Evolutionary conservation across 2,329 filamentous ascomycete genomes (phyloP).

Genomic region (Parasarocladium wereldwijsianum): DNA sequence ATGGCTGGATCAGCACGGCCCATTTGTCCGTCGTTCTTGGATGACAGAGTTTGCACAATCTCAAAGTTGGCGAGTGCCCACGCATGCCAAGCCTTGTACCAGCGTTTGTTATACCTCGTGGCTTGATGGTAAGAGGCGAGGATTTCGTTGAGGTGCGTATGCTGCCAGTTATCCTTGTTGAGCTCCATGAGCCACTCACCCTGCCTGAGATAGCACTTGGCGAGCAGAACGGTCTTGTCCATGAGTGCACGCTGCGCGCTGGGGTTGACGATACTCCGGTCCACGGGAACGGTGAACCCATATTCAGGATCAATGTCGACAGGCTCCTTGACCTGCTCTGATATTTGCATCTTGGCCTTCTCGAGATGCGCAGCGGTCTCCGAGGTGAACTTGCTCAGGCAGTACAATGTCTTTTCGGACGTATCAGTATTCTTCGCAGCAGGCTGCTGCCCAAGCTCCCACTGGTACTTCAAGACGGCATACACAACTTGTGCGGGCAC

Average conservation of each 20-base stretch:
- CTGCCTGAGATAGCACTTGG: constrained; percentile 90
- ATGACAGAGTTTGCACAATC: constrained; percentile 72
- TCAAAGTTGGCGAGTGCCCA: constrained; percentile 99
- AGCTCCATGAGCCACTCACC: constrained; percentile 89
- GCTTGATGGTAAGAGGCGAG: constrained; percentile 82
- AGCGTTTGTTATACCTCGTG: constrained; percentile 83
- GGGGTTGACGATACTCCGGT: constrained; percentile 28
- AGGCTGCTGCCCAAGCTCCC: constrained; percentile 64
- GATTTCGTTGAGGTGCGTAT: constrained; percentile 75
- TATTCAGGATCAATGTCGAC: constrained; percentile 30
- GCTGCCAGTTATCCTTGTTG: constrained; percentile 79
- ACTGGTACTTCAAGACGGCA: constrained; percentile 93
- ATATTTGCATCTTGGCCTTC: constrained; percentile 34
- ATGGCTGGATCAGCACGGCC: constrained; percentile 41
- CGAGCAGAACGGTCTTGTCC: constrained; percentile 58
- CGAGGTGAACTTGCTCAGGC: constrained; percentile 44
- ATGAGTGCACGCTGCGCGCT: constrained; percentile 37
- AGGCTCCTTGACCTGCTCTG: constrained; percentile 30
- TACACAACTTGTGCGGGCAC: constrained; percentile 73
- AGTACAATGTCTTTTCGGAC: constrained; percentile 41
- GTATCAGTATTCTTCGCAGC: constrained; percentile 25
- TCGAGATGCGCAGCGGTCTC: constrained; percentile 42
- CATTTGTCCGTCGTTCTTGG: constrained; percentile 42
- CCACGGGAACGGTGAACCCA: constrained; percentile 28
- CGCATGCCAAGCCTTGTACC: constrained; percentile 99